Base-by-base conservation (phyloP, 345 rosid genomes). In the Geranium brycei region DNA sequence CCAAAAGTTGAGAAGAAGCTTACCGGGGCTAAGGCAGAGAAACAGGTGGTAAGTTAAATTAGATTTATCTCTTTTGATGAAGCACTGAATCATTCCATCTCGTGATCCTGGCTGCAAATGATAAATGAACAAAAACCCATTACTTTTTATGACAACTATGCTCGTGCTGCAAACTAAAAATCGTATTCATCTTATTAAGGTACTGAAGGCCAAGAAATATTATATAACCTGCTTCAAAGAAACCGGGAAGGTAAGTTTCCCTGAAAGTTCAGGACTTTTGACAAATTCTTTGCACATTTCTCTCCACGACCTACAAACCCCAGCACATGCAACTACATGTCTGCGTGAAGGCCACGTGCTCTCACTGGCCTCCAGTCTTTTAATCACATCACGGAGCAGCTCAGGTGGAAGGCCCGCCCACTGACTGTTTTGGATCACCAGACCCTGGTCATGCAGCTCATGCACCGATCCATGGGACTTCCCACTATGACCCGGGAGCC, bases 321-420 rank as follows among this genome's bases (percentile, higher is more conserved):
- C 89, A 74, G 99, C 99, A 77, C 99, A 93, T 17, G 97, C 91
- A 70, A 93, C 95, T 32, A 93, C 99, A 71, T 93, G 76, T 76
- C 67, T 85, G 32, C 97, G 91, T 71, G 90, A 80, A 73, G 99
- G 99, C 99, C 99, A 93, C 0, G 66, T 78, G 62, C 88, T 80
- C 78, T 90, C 99, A 19, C 97, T 90, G 19, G 87, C 95, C 79
- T 93, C 99, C 61, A 93, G 78, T 73, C 97, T 82, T 79, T 84
- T 90, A 65, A 93, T 90, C 72, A 93, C 99, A 64, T 93, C 99
- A 10, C 81, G 83, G 56, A 90, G 73, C 47, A 93, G 84, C 82
- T 93, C 97, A 1, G 95, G 97, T 31, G 99, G 99, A 6, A 93
- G 93, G 72, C 88, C 76, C 17, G 95, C 88, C 99, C 99, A 93